phyloP scores from a whole-genome alignment of 2,329 filamentous ascomycete genomes.

The Decorospora gaudefroyi region DNA sequence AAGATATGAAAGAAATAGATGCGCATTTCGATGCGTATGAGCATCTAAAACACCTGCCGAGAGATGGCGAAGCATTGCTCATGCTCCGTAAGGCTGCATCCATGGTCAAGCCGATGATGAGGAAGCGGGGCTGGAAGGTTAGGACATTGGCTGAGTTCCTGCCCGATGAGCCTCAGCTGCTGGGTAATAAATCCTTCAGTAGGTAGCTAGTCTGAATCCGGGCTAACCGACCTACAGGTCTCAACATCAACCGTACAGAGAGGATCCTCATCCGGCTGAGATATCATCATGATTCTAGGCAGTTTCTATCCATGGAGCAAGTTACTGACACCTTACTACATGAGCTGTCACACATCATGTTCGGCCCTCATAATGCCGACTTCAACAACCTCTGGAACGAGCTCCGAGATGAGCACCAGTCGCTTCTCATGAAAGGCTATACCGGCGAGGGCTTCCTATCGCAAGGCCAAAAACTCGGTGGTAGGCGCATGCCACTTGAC shows the following conservation, averaged over 20 bases:
- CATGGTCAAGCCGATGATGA: conserved; percentile 92
- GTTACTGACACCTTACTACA: conserved; percentile 92
- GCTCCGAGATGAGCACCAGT: conserved; percentile 81
- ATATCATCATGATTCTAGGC: conserved; percentile 70
- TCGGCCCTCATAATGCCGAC: conserved; percentile 78
- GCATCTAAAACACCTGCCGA: conserved; percentile 53
- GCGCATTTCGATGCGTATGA: conserved; percentile 57
- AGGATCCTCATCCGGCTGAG: conserved; percentile 83
- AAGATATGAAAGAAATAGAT: conserved; percentile 52
- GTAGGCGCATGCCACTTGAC: conserved; percentile 59
- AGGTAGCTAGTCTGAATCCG: background rate
- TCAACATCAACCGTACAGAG: conserved; percentile 77
- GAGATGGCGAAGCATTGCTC: conserved; percentile 54
- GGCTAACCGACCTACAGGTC: conserved; percentile 50
- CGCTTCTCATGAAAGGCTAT: conserved; percentile 77
- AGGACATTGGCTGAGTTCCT: conserved; percentile 82
- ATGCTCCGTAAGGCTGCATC: conserved; percentile 81
- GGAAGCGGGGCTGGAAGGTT: conserved; percentile 80
- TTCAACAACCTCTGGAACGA: conserved; percentile 91
- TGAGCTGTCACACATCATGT: conserved; percentile 85
- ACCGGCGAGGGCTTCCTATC: conserved; percentile 88
- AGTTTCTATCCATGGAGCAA: conserved; percentile 80
- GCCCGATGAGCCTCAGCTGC: conserved; percentile 71
- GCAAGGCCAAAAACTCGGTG: conserved; percentile 72
- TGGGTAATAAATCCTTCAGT: conserved; percentile 59